Evolutionary conservation across 306 rosid genomes (phyloP), one percentile per base, ranked within the genome.

Genomic region (Herpetospermum pedunculosum): DNA sequence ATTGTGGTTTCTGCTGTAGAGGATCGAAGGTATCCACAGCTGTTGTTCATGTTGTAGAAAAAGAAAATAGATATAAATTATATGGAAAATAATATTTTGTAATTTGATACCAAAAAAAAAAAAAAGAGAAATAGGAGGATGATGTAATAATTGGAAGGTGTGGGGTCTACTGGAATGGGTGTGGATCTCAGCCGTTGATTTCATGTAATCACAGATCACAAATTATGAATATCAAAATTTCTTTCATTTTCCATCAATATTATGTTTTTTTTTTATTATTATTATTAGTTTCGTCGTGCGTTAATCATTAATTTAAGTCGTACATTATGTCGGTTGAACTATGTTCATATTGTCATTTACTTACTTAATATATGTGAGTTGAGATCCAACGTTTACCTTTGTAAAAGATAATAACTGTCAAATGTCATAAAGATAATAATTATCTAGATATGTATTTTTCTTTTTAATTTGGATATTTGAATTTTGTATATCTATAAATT

Each of bases 161-260:
- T 89, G 90, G 89, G 96, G 81, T 86, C 88, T 81, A 57, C 87
- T 72, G 46, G 78, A 86, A 91, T 82, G 88, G 87, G 26, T 16
- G 85, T 75, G 48, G 84, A 86, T 84, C 87, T 82, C 84, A 59
- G 35, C 85, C 84, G 28, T 84, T 57, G 81, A 77, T 58, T 68
- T 77, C 70, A 18, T 71, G 72, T 73, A 72, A 74, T 46, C 26
- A 32, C 77, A 75, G 21, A 67, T 34, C 79, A 65, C 38, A 26
- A 62, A 79, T 79, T 6, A 75, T 77, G 34, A 70, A 43, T 25
- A 75, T 70, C 23, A 68, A 44, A 68, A 6, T 12, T 65, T 58
- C 21, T 25, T 11, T 38, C 53, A 67, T 7, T 70, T 48, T 44
- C 58, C 41, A 47, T 70, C 21, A 16, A 44, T 46, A 46, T 46